These are phyloP conservation scores for Aureobasidium sp. DNA, from an alignment of 2,329 filamentous ascomycete genomes.

Conservation along the genomic window DNA sequence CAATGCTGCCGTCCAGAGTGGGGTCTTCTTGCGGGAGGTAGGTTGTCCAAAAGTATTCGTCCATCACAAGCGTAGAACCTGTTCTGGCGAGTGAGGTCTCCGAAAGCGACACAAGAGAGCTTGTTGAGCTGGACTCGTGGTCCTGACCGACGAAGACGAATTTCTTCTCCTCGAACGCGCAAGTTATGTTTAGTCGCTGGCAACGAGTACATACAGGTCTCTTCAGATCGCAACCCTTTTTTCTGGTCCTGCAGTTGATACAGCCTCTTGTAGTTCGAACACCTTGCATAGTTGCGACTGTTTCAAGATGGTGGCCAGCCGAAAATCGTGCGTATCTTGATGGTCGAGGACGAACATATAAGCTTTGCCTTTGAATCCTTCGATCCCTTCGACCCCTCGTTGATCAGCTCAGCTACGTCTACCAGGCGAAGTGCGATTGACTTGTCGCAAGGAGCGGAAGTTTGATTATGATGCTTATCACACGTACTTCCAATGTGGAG, in stretches of 20 bases:
- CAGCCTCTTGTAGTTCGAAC: background rate
- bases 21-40: constrained; percentile 1
- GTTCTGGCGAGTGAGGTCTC: background rate
- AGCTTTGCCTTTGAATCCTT: no score
- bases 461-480: no score
- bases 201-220: background rate
- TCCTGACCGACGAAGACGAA: background rate
- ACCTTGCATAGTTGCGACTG: background rate
- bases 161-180: background rate
- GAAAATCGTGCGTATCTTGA: no score
- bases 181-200: background rate
- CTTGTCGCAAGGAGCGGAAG: no score
- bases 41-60: constrained; percentile 1
- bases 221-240: constrained; percentile 1
- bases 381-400: no score
- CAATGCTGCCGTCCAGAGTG: background rate
- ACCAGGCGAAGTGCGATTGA: no score
- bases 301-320: no score
- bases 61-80: background rate
- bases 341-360: background rate
- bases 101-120: background rate
- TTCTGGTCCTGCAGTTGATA: background rate
- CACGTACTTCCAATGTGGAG: no score
- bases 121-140: background rate
- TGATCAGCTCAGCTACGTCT: no score